phyloP scores from a whole-genome alignment of 768 basidiomycete species.

The Xanthoconium stramineum region DNA sequence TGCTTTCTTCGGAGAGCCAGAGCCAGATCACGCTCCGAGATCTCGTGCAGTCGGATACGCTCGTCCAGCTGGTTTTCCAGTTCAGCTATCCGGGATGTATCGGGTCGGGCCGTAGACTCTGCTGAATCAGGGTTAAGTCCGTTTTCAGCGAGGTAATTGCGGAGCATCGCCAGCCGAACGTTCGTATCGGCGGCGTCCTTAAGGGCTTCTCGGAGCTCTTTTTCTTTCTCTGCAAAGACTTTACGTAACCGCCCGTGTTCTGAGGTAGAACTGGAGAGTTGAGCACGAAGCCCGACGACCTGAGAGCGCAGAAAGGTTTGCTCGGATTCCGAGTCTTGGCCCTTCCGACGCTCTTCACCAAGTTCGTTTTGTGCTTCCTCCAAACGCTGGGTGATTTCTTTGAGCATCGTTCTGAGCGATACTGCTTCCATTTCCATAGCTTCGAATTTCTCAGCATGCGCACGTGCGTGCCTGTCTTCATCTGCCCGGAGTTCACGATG shows the following conservation, averaged over 20 bases:
- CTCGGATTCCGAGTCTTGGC: slow-evolving; percentile 63
- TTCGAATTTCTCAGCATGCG: slow-evolving; percentile 77
- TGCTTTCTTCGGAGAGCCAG: slow-evolving; percentile 62
- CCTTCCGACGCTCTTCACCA: slow-evolving; percentile 61
- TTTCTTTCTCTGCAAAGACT: slow-evolving; percentile 65
- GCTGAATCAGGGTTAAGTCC: slow-evolving; percentile 80
- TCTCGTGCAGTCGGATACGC: slow-evolving; percentile 66
- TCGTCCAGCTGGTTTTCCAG: slow-evolving; percentile 79
- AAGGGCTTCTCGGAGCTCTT: slow-evolving; percentile 56
- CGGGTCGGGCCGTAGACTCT: slow-evolving; percentile 36
- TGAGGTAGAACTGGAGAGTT: slow-evolving; percentile 63
- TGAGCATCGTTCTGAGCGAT: slow-evolving; percentile 75
- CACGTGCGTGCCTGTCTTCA: slow-evolving; percentile 72
- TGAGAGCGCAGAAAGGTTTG: slow-evolving; percentile 67
- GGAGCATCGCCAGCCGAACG: slow-evolving; percentile 73
- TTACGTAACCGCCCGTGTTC: slow-evolving; percentile 70
- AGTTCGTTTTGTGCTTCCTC: slow-evolving; percentile 69
- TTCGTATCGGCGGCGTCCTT: slow-evolving; percentile 67
- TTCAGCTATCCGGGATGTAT: slow-evolving; percentile 55
- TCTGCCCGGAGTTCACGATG: slow-evolving; percentile 83
- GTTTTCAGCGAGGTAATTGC: slow-evolving; percentile 84
- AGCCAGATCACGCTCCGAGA: slow-evolving; percentile 72
- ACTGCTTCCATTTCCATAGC: slow-evolving; percentile 76
- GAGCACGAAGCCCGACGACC: slow-evolving; percentile 67
- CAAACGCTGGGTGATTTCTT: slow-evolving; percentile 67